These are phyloP conservation scores for Prunus dulcis DNA, from an alignment of 306 rosid genomes.

Conservation along the genomic window DNA sequence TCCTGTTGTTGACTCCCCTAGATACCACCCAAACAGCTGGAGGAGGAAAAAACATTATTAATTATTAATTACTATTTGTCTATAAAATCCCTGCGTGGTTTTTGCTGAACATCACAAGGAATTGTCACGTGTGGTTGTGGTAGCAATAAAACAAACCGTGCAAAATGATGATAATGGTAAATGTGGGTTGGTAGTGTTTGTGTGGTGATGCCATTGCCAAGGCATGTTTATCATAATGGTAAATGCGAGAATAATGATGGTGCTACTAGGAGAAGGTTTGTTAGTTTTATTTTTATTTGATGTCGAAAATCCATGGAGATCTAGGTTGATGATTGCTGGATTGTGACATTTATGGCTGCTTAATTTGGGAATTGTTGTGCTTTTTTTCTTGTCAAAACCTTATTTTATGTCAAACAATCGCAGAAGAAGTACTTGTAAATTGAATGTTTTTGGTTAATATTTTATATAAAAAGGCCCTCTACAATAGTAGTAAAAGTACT, in stretches of 20 bases:
- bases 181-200: slow-evolving; percentile 14
- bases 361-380: too few species aligned
- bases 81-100: neutral
- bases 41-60: neutral
- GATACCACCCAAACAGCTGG: slow-evolving; percentile 23
- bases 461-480: too few species aligned
- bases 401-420: too few species aligned
- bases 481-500: too few species aligned
- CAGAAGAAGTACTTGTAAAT: neutral
- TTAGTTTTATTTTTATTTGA: neutral
- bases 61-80: neutral
- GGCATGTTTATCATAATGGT: neutral
- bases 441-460: neutral
- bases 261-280: neutral
- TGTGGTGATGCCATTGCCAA: neutral
- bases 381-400: too few species aligned
- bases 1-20: slow-evolving; percentile 30
- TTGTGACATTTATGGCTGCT: neutral
- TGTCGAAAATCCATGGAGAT: neutral
- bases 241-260: slow-evolving; percentile 1
- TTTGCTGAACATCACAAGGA: neutral
- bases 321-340: neutral
- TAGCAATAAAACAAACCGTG: neutral
- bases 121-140: neutral
- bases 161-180: neutral